phyloP scores from a whole-genome alignment of 2,329 filamentous ascomycete species.

The Rutstroemia sp. region DNA sequence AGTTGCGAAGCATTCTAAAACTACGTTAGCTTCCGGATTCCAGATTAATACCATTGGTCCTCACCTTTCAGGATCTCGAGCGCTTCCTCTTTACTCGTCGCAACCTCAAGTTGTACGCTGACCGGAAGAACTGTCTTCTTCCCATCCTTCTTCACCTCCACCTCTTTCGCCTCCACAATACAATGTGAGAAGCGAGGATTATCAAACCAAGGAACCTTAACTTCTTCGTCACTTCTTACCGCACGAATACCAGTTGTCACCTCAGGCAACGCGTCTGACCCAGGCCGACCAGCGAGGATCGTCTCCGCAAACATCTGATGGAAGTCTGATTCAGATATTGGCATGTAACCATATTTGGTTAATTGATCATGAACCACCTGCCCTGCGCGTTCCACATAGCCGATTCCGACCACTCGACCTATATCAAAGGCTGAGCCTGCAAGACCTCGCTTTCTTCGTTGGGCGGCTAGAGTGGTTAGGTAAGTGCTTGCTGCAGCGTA shows the following conservation, averaged over 20 bases:
- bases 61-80: neutral
- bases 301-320: conserved; percentile 37
- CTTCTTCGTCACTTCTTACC: neutral
- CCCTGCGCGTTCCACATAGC: conserved; percentile 27
- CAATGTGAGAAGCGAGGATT: conserved; percentile 1
- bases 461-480: conserved; percentile 34
- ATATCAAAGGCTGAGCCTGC: conserved; percentile 44
- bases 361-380: neutral
- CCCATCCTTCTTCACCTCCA: neutral
- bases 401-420: conserved; percentile 39
- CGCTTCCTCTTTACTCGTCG: neutral
- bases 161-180: neutral
- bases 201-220: neutral
- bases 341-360: conserved; percentile 12
- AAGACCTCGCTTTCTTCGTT: conserved; percentile 34
- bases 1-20: neutral
- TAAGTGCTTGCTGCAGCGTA: conserved; percentile 38
- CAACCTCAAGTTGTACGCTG: neutral
- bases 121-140: neutral
- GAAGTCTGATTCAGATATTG: conserved; percentile 32
- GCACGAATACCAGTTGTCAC: neutral
- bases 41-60: neutral
- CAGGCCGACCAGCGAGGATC: conserved; percentile 28
- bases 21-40: neutral
- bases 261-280: neutral